These are phyloP conservation scores for Vitis riparia DNA, from an alignment of 164 flowering plant species.

Conservation along the genomic window DNA sequence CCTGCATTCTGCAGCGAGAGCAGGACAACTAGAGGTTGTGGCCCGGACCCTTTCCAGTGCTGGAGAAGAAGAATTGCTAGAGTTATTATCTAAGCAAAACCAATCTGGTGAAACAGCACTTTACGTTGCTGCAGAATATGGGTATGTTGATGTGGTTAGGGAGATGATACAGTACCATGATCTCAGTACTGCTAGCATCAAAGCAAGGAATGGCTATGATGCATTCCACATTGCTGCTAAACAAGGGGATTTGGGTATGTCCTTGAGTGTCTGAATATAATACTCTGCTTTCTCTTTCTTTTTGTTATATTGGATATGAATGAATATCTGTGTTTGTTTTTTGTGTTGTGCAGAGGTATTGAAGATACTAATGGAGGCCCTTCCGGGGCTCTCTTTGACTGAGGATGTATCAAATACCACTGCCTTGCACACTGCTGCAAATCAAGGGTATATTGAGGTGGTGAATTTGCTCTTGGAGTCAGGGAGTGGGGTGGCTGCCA, in stretches of 20 bases:
- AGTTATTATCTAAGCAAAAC: slow-evolving; percentile 63
- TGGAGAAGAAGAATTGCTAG: slow-evolving; percentile 52
- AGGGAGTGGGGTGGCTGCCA: slow-evolving; percentile 64
- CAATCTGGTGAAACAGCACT: slow-evolving; percentile 86
- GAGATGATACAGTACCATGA: slow-evolving; percentile 80
- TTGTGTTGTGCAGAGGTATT: slow-evolving; percentile 51
- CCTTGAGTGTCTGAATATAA: not conserved
- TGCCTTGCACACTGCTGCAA: slow-evolving; percentile 87
- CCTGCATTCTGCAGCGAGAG: slow-evolving; percentile 65
- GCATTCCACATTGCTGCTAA: slow-evolving; percentile 96
- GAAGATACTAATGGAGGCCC: slow-evolving; percentile 61
- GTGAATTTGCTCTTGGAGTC: slow-evolving; percentile 69
- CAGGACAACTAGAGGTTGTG: slow-evolving; percentile 45
- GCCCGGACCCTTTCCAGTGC: slow-evolving; percentile 38
- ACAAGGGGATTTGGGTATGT: slow-evolving; percentile 86
- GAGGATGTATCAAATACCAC: slow-evolving; percentile 86
- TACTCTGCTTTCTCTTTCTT: not conserved
- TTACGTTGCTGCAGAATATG: slow-evolving; percentile 87
- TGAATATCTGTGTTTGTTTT: not conserved
- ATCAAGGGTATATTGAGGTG: slow-evolving; percentile 75
- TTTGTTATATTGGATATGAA: not conserved
- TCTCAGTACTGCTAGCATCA: slow-evolving; percentile 64
- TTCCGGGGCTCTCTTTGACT: slow-evolving; percentile 83
- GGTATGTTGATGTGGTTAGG: slow-evolving; percentile 66
- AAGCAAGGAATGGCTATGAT: slow-evolving; percentile 89